A percentile compares a stretch with the other conserved stretches of the same genome.
Evolutionary conservation across 2,329 filamentous ascomycete species (phyloP).

Genomic region (Exophiala dermatitidis): DNA sequence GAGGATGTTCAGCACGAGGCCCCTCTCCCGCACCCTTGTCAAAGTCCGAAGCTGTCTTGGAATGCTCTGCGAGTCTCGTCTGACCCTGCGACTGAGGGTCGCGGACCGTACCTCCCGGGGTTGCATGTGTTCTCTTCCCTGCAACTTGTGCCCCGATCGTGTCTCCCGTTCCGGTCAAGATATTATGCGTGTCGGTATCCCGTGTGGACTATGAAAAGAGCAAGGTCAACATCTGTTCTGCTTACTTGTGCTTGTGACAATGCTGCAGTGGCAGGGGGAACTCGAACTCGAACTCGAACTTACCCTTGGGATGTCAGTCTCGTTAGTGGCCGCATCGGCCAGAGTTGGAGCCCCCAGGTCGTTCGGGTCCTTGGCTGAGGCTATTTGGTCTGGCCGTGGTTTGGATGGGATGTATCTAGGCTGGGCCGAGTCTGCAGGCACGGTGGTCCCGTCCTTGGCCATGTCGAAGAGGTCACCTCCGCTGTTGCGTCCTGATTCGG

Average conservation of each 20-base stretch:
- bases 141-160: slow-evolving; percentile 34
- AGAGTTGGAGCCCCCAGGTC: slow-evolving; percentile 33
- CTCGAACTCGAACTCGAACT: neutral
- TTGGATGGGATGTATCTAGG: slow-evolving; percentile 43
- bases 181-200: slow-evolving; percentile 35
- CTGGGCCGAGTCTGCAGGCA: slow-evolving; percentile 42
- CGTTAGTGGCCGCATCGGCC: slow-evolving; percentile 44
- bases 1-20: slow-evolving; percentile 29
- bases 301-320: slow-evolving; percentile 40
- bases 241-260: no score
- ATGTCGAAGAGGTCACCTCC: slow-evolving; percentile 37
- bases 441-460: slow-evolving; percentile 33
- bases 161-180: slow-evolving; percentile 38
- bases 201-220: slow-evolving; percentile 16
- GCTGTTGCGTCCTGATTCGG: slow-evolving; percentile 27
- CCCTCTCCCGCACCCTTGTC: slow-evolving; percentile 36
- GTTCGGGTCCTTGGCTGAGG: slow-evolving; percentile 32
- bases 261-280: no score
- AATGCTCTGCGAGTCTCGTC: slow-evolving; percentile 36
- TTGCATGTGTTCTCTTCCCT: slow-evolving; percentile 35
- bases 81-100: slow-evolving; percentile 35
- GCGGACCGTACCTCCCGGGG: slow-evolving; percentile 27
- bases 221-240: neutral
- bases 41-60: slow-evolving; percentile 33
- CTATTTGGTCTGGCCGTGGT: slow-evolving; percentile 42